Percentiles rank a stretch among this genome's conserved stretches.
phyloP scores from a whole-genome alignment of 495 filamentous ascomycete genomes.

The Lophiostoma macrostomum region DNA sequence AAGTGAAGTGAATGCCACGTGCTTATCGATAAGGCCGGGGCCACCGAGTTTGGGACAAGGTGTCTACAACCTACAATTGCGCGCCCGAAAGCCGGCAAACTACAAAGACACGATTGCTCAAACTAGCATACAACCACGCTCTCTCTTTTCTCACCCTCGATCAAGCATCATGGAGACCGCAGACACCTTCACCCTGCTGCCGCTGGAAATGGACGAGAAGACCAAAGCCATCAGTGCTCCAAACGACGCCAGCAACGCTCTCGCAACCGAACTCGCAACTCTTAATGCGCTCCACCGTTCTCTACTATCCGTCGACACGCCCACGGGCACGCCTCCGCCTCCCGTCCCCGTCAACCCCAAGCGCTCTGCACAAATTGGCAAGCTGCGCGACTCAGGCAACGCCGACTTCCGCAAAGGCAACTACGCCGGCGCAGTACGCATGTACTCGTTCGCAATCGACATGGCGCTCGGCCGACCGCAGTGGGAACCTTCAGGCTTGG shows the following conservation, averaged over 20 bases:
- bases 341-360: constrained; percentile 36
- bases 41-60: too few relatives aligned
- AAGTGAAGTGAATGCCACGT: too few relatives aligned
- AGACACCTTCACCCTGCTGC: constrained; percentile 80
- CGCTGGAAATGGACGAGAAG: constrained; percentile 72
- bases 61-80: too few relatives aligned
- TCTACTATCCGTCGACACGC: constrained; percentile 39
- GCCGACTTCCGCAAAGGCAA: constrained; percentile 70
- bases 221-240: constrained; percentile 57
- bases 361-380: constrained; percentile 68
- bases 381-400: constrained; percentile 88
- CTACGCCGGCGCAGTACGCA: constrained; percentile 69
- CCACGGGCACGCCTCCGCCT: constrained; percentile 28
- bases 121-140: too few relatives aligned
- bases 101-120: too few relatives aligned
- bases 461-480: constrained; percentile 78
- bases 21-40: too few relatives aligned
- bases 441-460: constrained; percentile 79
- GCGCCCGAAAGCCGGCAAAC: too few relatives aligned
- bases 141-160: too few relatives aligned
- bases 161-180: constrained; percentile 19
- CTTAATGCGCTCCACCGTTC: constrained; percentile 42
- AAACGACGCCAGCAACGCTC: constrained; percentile 29
- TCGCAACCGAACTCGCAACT: constrained; percentile 35
- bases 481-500: constrained; percentile 82